A percentile compares a stretch with the other conserved stretches of the same genome.
Evolutionary conservation across 805 yeast species (phyloP).

Genomic region (Candida insectorum): DNA sequence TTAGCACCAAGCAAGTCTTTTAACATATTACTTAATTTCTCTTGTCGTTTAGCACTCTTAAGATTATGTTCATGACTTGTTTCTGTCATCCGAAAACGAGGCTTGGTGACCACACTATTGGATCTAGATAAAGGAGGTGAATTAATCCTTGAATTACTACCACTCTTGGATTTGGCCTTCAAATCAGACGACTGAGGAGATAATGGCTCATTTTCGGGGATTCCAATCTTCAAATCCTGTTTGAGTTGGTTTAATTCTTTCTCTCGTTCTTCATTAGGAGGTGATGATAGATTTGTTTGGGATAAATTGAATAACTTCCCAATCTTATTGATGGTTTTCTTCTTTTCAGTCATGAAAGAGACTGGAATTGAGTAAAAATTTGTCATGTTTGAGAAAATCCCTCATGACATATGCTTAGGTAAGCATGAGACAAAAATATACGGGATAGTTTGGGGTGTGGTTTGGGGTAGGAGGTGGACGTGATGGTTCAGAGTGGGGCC

Average conservation of each 20-base stretch:
- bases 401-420: too few relatives aligned
- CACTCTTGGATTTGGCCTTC: constrained; percentile 2
- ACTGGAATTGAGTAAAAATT: too few relatives aligned
- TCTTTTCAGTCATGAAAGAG: constrained; percentile 13
- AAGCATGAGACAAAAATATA: too few relatives aligned
- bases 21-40: constrained; percentile 69
- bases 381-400: too few relatives aligned
- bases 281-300: constrained; percentile 10
- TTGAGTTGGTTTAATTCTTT: not conserved
- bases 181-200: not conserved
- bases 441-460: too few relatives aligned
- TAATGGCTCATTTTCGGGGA: not conserved
- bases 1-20: constrained; percentile 75
- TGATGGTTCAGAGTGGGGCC: too few relatives aligned
- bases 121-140: constrained; percentile 18
- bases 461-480: too few relatives aligned
- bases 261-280: not conserved
- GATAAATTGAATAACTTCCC: constrained; percentile 21
- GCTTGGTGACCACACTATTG: constrained; percentile 15
- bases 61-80: constrained; percentile 86
- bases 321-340: constrained; percentile 16
- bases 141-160: constrained; percentile 1
- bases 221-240: not conserved
- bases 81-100: constrained; percentile 54
- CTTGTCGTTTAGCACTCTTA: constrained; percentile 73